Conservation (phyloP, 495 filamentous ascomycete species). For the Penicillium salamii region DNA sequence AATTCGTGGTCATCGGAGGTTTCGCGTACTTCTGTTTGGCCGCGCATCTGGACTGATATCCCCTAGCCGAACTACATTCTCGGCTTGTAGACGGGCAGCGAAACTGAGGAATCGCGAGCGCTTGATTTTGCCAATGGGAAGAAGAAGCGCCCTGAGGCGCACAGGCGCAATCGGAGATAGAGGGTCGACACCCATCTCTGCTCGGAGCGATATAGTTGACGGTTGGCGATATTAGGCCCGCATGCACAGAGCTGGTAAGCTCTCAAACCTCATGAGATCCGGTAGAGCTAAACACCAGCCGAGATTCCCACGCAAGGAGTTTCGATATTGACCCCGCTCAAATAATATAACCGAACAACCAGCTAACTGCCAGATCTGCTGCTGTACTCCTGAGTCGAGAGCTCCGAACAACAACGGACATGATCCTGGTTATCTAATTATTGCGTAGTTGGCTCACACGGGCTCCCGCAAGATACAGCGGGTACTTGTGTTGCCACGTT, state of each 20-base stretch:
- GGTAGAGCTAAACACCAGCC: neutral
- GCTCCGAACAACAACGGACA: conserved; percentile 6
- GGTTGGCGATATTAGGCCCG: conserved; percentile 34
- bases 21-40: conserved; percentile 77
- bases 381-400: conserved; percentile 4
- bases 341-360: neutral
- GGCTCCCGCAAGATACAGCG: neutral
- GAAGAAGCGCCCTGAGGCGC: conserved; percentile 75
- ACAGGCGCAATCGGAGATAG: conserved; percentile 86
- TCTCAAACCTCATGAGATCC: conserved; percentile 25
- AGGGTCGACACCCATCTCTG: conserved; percentile 77
- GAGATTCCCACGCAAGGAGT: neutral
- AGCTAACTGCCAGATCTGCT: conserved; percentile 2
- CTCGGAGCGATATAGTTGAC: conserved; percentile 25
- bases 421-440: conserved; percentile 1
- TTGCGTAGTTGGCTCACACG: neutral
- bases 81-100: conserved; percentile 68
- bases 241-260: conserved; percentile 29
- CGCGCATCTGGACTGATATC: conserved; percentile 87
- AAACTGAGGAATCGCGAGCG: conserved; percentile 77
- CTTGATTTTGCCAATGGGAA: conserved; percentile 84
- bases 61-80: conserved; percentile 82
- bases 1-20: neutral
- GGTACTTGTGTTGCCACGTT: neutral
- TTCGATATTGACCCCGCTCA: neutral